Percentiles rank a stretch among this genome's conserved stretches.
These are phyloP conservation scores for Rhodotorula graminis DNA, from an alignment of 768 basidiomycete species.

Conservation along the genomic window DNA sequence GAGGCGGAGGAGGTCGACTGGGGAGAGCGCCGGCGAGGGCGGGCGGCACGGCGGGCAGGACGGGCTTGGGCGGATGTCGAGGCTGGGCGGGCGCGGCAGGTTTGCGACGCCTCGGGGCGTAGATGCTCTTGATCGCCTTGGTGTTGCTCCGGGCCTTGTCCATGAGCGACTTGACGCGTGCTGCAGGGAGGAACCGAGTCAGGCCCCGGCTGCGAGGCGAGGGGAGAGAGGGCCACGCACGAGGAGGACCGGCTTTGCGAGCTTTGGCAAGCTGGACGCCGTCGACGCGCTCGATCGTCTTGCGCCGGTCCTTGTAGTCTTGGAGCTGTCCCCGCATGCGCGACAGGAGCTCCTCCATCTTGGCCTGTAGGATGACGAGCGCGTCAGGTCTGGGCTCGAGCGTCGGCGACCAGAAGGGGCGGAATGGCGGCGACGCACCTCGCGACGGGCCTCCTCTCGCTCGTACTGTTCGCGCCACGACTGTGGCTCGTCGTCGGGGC, in stretches of 20 bases:
- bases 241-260: background rate
- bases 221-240: background rate
- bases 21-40: background rate
- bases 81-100: too few species aligned
- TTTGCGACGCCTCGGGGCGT: slow-evolving; percentile 10
- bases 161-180: slow-evolving; percentile 17
- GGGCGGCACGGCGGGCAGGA: background rate
- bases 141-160: slow-evolving; percentile 21
- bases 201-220: accelerated
- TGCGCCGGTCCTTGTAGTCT: slow-evolving; percentile 1
- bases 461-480: slow-evolving; percentile 19
- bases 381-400: background rate
- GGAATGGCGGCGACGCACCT: background rate
- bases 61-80: background rate
- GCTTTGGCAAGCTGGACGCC: slow-evolving; percentile 1
- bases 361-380: background rate
- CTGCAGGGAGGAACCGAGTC: background rate
- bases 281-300: slow-evolving; percentile 12
- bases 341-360: slow-evolving; percentile 5
- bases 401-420: too few species aligned
- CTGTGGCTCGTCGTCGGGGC: background rate
- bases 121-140: slow-evolving; percentile 16
- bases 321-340: slow-evolving; percentile 10
- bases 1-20: too few species aligned
- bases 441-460: slow-evolving; percentile 15